phyloP scores from a whole-genome alignment of 2,329 filamentous ascomycete genomes.

The Monosporascus sp. region DNA sequence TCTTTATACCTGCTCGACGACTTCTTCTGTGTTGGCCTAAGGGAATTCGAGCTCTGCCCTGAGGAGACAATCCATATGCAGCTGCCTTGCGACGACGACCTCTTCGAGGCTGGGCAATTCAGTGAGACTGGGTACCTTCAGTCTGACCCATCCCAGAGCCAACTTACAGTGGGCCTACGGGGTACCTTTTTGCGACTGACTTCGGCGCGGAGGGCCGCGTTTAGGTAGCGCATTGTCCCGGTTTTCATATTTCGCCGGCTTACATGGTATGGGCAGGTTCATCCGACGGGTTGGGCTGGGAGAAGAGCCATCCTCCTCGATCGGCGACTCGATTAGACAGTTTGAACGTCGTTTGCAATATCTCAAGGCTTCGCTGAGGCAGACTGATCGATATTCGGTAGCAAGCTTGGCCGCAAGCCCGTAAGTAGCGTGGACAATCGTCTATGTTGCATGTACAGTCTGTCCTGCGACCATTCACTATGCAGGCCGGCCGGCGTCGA shows the following conservation, averaged over 20 bases:
- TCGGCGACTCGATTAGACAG: slow-evolving; percentile 16
- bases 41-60: slow-evolving; percentile 36
- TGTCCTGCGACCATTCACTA: too few relatives aligned
- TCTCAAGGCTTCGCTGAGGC: slow-evolving; percentile 13
- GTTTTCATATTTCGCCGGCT: not conserved
- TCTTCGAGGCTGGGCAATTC: slow-evolving; percentile 24
- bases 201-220: slow-evolving; percentile 20
- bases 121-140: slow-evolving; percentile 18
- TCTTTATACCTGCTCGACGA: slow-evolving; percentile 35
- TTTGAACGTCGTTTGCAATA: slow-evolving; percentile 21
- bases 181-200: slow-evolving; percentile 21
- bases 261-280: slow-evolving; percentile 13
- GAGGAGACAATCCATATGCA: slow-evolving; percentile 34
- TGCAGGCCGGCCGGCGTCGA: too few relatives aligned
- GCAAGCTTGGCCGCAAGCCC: slow-evolving; percentile 13
- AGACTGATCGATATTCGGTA: slow-evolving; percentile 18
- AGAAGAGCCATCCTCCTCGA: slow-evolving; percentile 19
- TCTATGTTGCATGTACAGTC: too few relatives aligned
- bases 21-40: slow-evolving; percentile 35
- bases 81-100: slow-evolving; percentile 29
- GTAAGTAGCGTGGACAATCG: not conserved
- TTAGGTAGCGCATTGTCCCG: slow-evolving; percentile 16
- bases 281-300: slow-evolving; percentile 23
- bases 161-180: slow-evolving; percentile 14
- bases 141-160: slow-evolving; percentile 10